These are phyloP conservation scores for Suillus hirtellus DNA, from an alignment of 768 basidiomycete genomes.

Conservation along the genomic window DNA sequence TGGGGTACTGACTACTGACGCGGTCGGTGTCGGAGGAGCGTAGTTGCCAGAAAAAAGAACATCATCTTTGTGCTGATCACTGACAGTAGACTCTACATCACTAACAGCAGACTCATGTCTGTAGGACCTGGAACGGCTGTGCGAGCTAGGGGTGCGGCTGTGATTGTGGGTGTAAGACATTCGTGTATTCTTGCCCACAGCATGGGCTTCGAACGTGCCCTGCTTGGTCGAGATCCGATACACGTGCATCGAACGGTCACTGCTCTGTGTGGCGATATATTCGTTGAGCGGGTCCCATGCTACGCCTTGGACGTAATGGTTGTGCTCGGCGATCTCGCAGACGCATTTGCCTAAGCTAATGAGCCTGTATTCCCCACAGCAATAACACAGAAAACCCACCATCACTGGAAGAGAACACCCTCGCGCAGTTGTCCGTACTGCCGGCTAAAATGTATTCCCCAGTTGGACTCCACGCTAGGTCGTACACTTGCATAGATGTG, in stretches of 20 bases:
- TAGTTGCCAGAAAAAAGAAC: constrained; percentile 31
- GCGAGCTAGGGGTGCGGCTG: constrained; percentile 66
- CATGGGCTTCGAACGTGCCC: constrained; percentile 86
- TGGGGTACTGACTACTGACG: constrained; percentile 68
- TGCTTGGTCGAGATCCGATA: constrained; percentile 80
- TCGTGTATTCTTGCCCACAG: constrained; percentile 84
- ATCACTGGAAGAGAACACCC: constrained; percentile 75
- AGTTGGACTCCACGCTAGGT: constrained; percentile 95
- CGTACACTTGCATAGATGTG: constrained; percentile 95
- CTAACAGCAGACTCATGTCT: constrained; percentile 75
- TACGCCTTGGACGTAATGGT: constrained; percentile 97
- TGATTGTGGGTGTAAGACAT: constrained; percentile 62
- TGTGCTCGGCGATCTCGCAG: constrained; percentile 89
- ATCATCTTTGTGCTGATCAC: constrained; percentile 54
- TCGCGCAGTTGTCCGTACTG: constrained; percentile 92
- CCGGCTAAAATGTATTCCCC: constrained; percentile 96
- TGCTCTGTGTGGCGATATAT: constrained; percentile 96
- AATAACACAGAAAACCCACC: constrained; percentile 43
- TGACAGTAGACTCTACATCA: constrained; percentile 68
- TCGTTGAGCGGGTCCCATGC: constrained; percentile 98
- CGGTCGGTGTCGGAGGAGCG: constrained; percentile 61
- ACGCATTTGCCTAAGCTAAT: constrained; percentile 71
- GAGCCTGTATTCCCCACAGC: constrained; percentile 6
- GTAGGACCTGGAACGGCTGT: constrained; percentile 58
- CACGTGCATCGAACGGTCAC: constrained; percentile 94